Base-by-base conservation (phyloP, 202 grass and related monocot species). In the Zizania palustris region DNA sequence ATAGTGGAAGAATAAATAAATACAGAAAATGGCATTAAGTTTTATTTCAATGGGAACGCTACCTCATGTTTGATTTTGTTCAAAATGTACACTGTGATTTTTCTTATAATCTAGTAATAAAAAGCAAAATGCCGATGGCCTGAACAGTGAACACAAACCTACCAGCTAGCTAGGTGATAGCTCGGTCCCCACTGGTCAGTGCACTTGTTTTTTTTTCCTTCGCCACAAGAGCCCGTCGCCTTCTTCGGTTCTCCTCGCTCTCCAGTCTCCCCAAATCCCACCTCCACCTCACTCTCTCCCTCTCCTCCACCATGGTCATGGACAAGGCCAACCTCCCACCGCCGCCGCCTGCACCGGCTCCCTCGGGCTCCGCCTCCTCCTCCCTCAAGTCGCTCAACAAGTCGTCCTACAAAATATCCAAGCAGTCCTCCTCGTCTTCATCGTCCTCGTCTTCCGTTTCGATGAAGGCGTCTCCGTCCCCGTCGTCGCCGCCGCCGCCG, bases 351-450 rank as follows among this genome's bases (percentile, higher is more conserved):
- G 71, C 71, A 0, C 55, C 59, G 15, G 57, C 69, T 0, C n/a
- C 73, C 13, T n/a, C 72, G 37, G 3, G 63, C 15, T 4, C 69
- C 5, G 45, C 81, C 16, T 12, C 78, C 19, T 63, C 83, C 79
- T 82, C 91, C 3, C 83, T 99, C 65, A 95, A 81, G 69, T 82
- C 89, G 37, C 89, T 99, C 77, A 99, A 95, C 83, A 92, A 88
- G 54, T 51, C 96, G 28, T 99, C 96, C 65, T 93, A 95, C 85
- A 99, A 99, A 90, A 99, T 99, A 89, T 93, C 96, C 37, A 99
- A 96, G 77, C 92, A 77, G 39, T 61, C 81, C 5, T 65, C 85
- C 0, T 72, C 81, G 28, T 69, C 69, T 35, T 54, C 84, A 1
- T 19, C 63, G 5, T 44, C 91, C 80, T 0, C 79, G n/a, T n/a